Base-by-base conservation (phyloP, 1,284 basidiomycete genomes). In the Somion occarium region DNA sequence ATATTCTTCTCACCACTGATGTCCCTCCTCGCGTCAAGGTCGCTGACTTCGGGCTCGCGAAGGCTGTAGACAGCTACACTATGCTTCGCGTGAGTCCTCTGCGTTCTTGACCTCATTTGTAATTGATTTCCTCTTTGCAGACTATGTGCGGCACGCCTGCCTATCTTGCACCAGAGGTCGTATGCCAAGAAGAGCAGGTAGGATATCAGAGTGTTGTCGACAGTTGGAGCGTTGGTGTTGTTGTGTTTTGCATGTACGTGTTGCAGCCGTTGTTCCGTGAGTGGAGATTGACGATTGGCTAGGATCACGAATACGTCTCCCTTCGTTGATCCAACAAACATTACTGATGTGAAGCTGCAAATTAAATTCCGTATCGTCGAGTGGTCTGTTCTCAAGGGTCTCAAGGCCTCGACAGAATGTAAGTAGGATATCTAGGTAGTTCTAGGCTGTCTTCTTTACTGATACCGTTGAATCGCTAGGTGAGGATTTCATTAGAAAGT, bases 1-100 rank as follows among this genome's bases (percentile, higher is more conserved):
- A 92, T 59, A 78, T 92, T 4, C 75, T 93, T 3, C 69, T 93
- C 22, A 91, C 89, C 0, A 73, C 63, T 13, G 79, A 84, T 39
- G 51, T 73, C 1, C 81, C 85, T 1, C 87, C 88, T 0, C 64
- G 72, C 2, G 80, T 88, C 56, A 93, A 93, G 63, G 85, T 97
- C 23, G 93, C 93, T 1, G 94, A 96, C 67, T 97, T 96, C 64
- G 94, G 94, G 3, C 78, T 97, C 12, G 93, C 94, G 0, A 97
- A 97, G 65, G 83, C 87, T 51, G 83, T 91, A 39, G 86, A 90
- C 57, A 83, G 79, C 56, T 62, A 81, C 58, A 91, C 87, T 0
- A 84, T 85, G 76, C 69, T 89, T 13, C 75, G 76, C 54, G 86
- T 87, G 56, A 9, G 78, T 69, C 5, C 24, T 19, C 13, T 47